Conservation (phyloP, 2,329 filamentous ascomycete species). For the Colletotrichum chlorophyti region DNA sequence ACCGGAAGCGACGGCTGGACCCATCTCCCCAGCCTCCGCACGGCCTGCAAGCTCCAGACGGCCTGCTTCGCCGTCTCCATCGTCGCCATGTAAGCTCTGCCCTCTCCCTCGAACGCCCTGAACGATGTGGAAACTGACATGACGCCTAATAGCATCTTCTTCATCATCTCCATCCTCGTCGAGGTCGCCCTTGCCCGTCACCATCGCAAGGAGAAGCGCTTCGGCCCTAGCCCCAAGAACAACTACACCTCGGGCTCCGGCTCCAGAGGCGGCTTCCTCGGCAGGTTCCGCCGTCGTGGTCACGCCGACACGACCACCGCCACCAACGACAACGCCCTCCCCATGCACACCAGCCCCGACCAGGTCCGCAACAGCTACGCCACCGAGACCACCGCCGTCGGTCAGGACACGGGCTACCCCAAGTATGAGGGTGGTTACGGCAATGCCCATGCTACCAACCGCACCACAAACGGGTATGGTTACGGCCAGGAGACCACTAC, state of each 20-base stretch:
- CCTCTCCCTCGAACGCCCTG: neutral
- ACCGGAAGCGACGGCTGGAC: slow-evolving; percentile 57
- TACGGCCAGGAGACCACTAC: slow-evolving; percentile 19
- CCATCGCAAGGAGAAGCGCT: slow-evolving; percentile 77
- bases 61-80: slow-evolving; percentile 81
- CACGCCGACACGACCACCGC: slow-evolving; percentile 33
- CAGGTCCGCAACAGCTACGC: slow-evolving; percentile 52
- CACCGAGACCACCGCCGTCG: slow-evolving; percentile 45
- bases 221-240: slow-evolving; percentile 56
- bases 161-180: slow-evolving; percentile 73
- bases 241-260: slow-evolving; percentile 67
- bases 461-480: neutral
- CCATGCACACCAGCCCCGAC: slow-evolving; percentile 47
- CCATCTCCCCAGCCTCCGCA: slow-evolving; percentile 51
- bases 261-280: slow-evolving; percentile 40
- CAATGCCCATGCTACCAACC: neutral
- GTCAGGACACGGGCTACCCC: slow-evolving; percentile 31
- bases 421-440: slow-evolving; percentile 27
- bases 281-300: slow-evolving; percentile 41
- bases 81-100: slow-evolving; percentile 68
- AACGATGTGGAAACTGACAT: slow-evolving; percentile 6
- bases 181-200: slow-evolving; percentile 73
- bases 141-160: slow-evolving; percentile 71
- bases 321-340: slow-evolving; percentile 41
- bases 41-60: slow-evolving; percentile 77